phyloP scores from a whole-genome alignment of 208 protist species.

The Trypanosoma grayi region DNA sequence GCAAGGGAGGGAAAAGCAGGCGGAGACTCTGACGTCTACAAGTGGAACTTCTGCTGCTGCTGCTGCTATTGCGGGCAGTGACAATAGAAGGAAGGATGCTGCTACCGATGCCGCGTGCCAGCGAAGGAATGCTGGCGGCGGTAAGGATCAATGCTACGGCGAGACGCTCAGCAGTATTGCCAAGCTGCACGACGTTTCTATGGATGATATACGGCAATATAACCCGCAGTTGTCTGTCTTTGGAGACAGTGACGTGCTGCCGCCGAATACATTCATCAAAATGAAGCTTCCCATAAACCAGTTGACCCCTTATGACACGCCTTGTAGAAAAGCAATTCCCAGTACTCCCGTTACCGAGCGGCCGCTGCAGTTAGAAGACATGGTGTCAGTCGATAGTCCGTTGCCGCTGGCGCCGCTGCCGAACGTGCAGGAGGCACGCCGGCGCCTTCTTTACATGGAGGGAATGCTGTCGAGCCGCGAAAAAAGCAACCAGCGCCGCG shows the following conservation, averaged over 20 bases:
- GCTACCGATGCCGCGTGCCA: background rate
- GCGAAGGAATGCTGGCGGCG: background rate
- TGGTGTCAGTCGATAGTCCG: conserved; percentile 1
- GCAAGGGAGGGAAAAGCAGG: background rate
- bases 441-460: background rate
- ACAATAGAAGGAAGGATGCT: background rate
- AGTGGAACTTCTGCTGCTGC: background rate
- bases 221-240: conserved; percentile 50
- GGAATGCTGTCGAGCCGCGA: background rate
- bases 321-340: background rate
- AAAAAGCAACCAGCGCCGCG: background rate
- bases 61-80: background rate
- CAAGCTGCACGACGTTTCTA: conserved; percentile 14
- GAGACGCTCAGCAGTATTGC: conserved; percentile 38
- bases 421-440: conserved; percentile 1
- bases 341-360: background rate
- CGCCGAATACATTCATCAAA: conserved; percentile 58
- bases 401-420: conserved; percentile 20
- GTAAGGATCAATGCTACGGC: background rate
- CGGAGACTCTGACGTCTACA: background rate
- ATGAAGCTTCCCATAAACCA: conserved; percentile 10
- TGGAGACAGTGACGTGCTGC: conserved; percentile 27
- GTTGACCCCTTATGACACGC: background rate
- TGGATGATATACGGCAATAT: conserved; percentile 35
- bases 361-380: background rate